phyloP scores from a whole-genome alignment of 163 green algal genomes.

The Chloromonas sp. region DNA sequence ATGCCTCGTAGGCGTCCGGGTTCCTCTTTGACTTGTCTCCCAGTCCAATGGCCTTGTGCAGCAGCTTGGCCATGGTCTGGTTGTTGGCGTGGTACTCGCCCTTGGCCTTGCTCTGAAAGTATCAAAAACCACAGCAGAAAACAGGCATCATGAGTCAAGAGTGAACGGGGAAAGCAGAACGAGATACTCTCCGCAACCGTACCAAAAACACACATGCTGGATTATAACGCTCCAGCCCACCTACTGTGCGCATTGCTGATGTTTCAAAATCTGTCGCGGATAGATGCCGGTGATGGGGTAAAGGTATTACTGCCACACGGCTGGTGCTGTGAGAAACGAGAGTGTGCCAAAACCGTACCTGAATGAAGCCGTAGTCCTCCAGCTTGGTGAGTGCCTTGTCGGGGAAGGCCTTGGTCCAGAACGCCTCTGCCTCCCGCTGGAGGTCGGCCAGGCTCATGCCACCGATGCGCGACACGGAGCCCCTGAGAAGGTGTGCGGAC shows the following conservation, averaged over 20 bases:
- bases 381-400: constrained; percentile 87
- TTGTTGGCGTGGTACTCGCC: constrained; percentile 95
- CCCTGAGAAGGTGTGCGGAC: constrained; percentile 60
- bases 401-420: constrained; percentile 88
- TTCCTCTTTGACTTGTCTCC: constrained; percentile 45
- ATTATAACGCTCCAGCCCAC: too few species aligned
- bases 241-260: too few species aligned
- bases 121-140: too few species aligned
- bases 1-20: constrained; percentile 3
- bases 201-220: not conserved
- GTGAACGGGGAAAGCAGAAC: too few species aligned
- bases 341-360: constrained; percentile 21
- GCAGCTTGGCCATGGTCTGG: constrained; percentile 95
- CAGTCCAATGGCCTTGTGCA: constrained; percentile 96
- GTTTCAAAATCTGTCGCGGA: too few species aligned
- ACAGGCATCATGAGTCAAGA: too few species aligned
- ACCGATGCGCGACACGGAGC: constrained; percentile 88
- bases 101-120: constrained; percentile 38
- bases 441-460: constrained; percentile 84
- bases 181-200: too few species aligned
- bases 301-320: too few species aligned
- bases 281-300: too few species aligned
- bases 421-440: constrained; percentile 79
- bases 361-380: constrained; percentile 96
- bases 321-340: too few species aligned